Percentiles rank a stretch among this genome's conserved stretches.
Evolutionary conservation across 1,284 basidiomycete species (phyloP).

Genomic region (Sanghuangporus sanghuang): DNA sequence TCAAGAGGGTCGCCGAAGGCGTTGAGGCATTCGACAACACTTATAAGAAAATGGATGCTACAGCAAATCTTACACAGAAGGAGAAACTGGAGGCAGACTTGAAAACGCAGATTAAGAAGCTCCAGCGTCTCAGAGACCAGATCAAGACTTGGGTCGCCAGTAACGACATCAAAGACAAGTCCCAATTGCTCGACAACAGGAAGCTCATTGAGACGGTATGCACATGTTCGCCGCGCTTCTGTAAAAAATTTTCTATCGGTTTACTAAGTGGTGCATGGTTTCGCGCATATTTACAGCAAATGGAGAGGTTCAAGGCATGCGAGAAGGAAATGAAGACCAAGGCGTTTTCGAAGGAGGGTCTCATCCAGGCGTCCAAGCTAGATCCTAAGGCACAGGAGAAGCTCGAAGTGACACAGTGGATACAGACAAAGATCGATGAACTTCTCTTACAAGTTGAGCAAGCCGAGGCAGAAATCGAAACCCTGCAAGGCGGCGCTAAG

Average conservation of each 20-base stretch:
- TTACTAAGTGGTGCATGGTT: slow-evolving; percentile 12
- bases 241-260: background rate
- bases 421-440: slow-evolving; percentile 86
- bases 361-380: slow-evolving; percentile 90
- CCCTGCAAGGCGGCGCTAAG: slow-evolving; percentile 79
- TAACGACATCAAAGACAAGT: slow-evolving; percentile 99
- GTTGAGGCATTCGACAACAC: slow-evolving; percentile 94
- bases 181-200: slow-evolving; percentile 86
- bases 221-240: background rate
- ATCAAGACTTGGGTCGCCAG: slow-evolving; percentile 99
- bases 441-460: slow-evolving; percentile 91
- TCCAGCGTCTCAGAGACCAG: slow-evolving; percentile 96
- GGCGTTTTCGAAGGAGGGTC: slow-evolving; percentile 98
- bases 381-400: slow-evolving; percentile 98
- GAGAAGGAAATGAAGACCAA: slow-evolving; percentile 99
- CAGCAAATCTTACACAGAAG: slow-evolving; percentile 93
- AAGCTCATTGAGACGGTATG: slow-evolving; percentile 92
- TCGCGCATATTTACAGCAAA: slow-evolving; percentile 69
- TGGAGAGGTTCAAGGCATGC: slow-evolving; percentile 99
- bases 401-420: slow-evolving; percentile 84
- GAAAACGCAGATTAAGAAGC: slow-evolving; percentile 99
- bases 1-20: slow-evolving; percentile 92
- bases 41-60: slow-evolving; percentile 94
- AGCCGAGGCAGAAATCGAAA: slow-evolving; percentile 94
- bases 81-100: slow-evolving; percentile 94